Evolutionary conservation across 371 early-diverging fungal species (phyloP).

Genomic region (Synchytrium microbalum): DNA sequence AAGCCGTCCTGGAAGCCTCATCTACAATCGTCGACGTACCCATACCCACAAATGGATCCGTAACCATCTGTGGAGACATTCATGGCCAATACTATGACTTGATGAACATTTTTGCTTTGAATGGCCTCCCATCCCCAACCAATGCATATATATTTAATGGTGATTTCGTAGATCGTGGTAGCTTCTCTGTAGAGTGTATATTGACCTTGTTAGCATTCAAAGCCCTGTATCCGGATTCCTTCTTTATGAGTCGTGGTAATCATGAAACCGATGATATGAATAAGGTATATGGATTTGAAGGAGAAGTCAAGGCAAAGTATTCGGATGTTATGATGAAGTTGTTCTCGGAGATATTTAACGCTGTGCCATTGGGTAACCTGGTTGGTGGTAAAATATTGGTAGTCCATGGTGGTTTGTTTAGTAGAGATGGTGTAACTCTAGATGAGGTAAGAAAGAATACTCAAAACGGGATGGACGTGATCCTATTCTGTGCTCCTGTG

Average conservation of each 20-base stretch:
- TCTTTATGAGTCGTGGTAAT: slow-evolving; percentile 94
- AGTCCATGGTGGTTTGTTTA: slow-evolving; percentile 96
- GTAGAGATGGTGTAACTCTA: slow-evolving; percentile 83
- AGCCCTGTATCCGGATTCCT: slow-evolving; percentile 74
- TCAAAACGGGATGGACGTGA: not conserved
- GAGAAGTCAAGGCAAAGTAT: slow-evolving; percentile 94
- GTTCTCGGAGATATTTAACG: slow-evolving; percentile 91
- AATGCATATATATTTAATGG: slow-evolving; percentile 86
- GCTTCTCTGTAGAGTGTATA: slow-evolving; percentile 92
- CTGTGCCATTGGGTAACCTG: slow-evolving; percentile 88
- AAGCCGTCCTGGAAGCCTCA: slow-evolving; percentile 58
- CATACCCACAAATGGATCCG: slow-evolving; percentile 56
- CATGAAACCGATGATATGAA: slow-evolving; percentile 98
- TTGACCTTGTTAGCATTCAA: slow-evolving; percentile 89
- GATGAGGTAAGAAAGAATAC: slow-evolving; percentile 48
- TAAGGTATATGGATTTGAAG: slow-evolving; percentile 97
- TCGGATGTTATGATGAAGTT: slow-evolving; percentile 78
- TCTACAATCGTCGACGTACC: slow-evolving; percentile 77
- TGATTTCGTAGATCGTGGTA: slow-evolving; percentile 97
- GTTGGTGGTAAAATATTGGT: slow-evolving; percentile 90
- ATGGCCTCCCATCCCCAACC: slow-evolving; percentile 76
- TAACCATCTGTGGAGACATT: slow-evolving; percentile 97
- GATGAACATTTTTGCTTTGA: slow-evolving; percentile 83
- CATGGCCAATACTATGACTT: slow-evolving; percentile 99
- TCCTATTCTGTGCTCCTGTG: not conserved